Evolutionary conservation across 192 early-diverging fungal species (phyloP), one percentile per base, ranked within the genome.

Genomic region (Coemansia sp.): DNA sequence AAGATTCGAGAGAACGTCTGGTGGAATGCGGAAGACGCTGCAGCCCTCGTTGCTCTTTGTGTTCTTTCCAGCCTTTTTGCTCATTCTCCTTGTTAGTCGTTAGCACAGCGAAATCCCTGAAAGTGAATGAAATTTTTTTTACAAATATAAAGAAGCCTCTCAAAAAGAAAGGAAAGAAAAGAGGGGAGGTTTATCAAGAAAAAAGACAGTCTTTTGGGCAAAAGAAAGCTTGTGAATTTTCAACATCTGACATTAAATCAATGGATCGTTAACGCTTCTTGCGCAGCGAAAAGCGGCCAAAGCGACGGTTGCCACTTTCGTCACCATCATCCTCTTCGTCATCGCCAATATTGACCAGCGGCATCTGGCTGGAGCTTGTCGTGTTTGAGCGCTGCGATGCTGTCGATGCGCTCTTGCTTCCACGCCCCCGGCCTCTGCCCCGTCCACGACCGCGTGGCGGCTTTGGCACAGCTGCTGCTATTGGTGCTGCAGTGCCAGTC

Each of bases 211-310:
- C 43, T 18, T n/a, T n/a, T n/a, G n/a, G n/a, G n/a, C n/a, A 46
- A 46, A 21, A 46, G 26, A 8, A 12, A 9, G 10, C 9, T 25
- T 10, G 2, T 26, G 5, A 23, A 0, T 25, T 26, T 51, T 21
- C 8, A 16, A 29, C n/a, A 16, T 55, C 4, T 12, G 9, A 4
- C 13, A 1, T 37, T 37, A 43, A 26, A 23, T 52, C 2, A 52
- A 52, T 26, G 23, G 23, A 53, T 21, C 20, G 25, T 42, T 33
- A 43, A 4, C 57, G 67, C 26, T 43, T 35, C 43, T 72, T 78
- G 12, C 67, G 40, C 21, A 78, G 42, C 8, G 70, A 63, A 45
- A 78, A 78, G 1, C 69, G 62, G 4, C 70, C 63, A 59, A 78
- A 78, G 1, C 63, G 61, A 21, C 60, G 34, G 7, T 37, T 43